These are phyloP conservation scores for Kondoa malvinella DNA, from an alignment of 768 basidiomycete genomes.

Conservation along the genomic window DNA sequence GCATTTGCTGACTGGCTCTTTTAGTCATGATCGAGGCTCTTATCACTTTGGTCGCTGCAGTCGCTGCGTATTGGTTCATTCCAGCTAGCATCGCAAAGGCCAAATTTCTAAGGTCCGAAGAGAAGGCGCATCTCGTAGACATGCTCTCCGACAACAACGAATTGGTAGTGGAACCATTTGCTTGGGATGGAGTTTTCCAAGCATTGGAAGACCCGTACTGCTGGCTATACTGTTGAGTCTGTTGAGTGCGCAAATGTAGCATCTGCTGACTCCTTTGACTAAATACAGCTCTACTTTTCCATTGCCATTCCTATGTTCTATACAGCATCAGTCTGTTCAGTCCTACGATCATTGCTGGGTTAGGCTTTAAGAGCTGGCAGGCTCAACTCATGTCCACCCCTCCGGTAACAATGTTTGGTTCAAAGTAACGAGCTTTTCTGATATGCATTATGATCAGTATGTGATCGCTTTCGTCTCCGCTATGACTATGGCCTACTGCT, in stretches of 20 bases:
- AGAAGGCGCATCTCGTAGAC: constrained; percentile 39
- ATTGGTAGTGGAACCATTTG: constrained; percentile 42
- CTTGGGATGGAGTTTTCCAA: constrained; percentile 44
- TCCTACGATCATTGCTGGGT: constrained; percentile 45
- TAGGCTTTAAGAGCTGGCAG: constrained; percentile 47
- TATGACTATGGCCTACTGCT: constrained; percentile 36
- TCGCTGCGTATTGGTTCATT: constrained; percentile 1
- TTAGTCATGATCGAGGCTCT: constrained; percentile 16
- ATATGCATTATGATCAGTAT: constrained; percentile 28
- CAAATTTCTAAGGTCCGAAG: constrained; percentile 39
- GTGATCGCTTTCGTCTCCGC: constrained; percentile 41
- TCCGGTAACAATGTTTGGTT: constrained; percentile 28
- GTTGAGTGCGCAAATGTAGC: not conserved
- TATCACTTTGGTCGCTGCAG: constrained; percentile 21
- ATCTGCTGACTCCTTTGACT: not conserved
- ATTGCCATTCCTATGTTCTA: constrained; percentile 35
- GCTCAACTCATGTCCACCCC: constrained; percentile 48
- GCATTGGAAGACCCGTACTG: constrained; percentile 45
- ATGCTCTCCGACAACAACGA: constrained; percentile 43
- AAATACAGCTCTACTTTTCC: not conserved
- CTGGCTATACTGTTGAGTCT: constrained; percentile 32
- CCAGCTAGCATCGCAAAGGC: not conserved
- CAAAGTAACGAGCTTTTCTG: not conserved
- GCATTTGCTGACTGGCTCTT: not conserved
- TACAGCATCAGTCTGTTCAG: constrained; percentile 43